Conservation (phyloP, 176 grass and related monocot species). For the Microstegium vimineum region DNA sequence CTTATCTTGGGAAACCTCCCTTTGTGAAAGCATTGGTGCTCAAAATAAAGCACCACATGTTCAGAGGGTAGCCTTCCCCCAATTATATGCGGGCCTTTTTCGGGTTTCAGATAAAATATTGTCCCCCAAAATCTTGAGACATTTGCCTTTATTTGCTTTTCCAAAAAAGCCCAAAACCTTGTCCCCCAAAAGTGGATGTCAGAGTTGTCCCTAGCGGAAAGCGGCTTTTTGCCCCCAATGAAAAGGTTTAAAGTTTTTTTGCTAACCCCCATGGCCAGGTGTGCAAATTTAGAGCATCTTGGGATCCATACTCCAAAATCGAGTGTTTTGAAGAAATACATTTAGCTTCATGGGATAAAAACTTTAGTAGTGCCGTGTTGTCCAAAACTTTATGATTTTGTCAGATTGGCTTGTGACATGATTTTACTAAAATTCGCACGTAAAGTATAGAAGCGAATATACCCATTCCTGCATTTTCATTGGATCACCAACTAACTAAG, state of each 20-base stretch:
- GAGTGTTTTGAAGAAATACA: constrained; percentile 1
- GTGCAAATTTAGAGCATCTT: neutral
- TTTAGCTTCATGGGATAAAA: neutral
- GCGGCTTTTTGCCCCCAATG: neutral
- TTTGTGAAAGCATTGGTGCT: no score
- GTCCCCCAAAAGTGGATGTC: neutral
- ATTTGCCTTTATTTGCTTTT: neutral
- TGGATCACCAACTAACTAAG: neutral
- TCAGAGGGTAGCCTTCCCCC: no score
- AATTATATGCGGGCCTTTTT: neutral
- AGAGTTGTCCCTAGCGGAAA: neutral
- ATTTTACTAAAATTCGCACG: neutral
- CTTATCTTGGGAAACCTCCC: no score
- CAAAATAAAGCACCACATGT: no score
- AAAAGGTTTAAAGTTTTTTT: neutral
- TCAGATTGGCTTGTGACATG: constrained; percentile 5
- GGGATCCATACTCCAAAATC: neutral
- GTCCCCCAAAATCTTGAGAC: neutral
- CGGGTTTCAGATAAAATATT: neutral
- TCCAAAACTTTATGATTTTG: neutral
- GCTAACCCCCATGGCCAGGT: neutral
- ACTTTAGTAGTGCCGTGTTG: neutral
- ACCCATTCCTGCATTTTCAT: neutral
- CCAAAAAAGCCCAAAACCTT: neutral
- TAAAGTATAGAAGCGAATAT: neutral